Evolutionary conservation across 2,329 filamentous ascomycete species (phyloP), one percentile per base, ranked within the genome.

Genomic region (Graphium sp.): DNA sequence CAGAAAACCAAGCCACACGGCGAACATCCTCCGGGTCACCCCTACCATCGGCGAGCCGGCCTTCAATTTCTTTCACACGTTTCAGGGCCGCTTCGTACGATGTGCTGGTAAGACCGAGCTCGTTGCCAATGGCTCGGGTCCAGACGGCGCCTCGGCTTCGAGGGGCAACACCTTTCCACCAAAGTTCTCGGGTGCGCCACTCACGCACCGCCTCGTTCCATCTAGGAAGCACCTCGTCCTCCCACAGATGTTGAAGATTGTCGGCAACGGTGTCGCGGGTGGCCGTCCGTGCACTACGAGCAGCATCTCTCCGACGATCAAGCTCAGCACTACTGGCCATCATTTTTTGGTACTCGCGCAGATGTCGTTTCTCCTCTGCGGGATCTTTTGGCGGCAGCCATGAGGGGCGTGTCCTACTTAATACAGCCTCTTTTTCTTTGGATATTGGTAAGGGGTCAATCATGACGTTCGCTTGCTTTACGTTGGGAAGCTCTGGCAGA

Each of bases 371-470:
- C 55, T 98, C 89, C 50, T 98, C 89, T 30, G 79, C 79, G 2
- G 83, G 85, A 38, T 89, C 74, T 52, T 89, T 89, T 2, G 81
- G 81, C 1, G 82, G 81, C 3, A 89, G 58, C 82, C 82, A 89
- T 2, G 78, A 84, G 1, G 81, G 81, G 21, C 81, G 64, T 2
- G 81, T 89, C 12, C 82, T 65, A 15, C 78, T 83, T 14, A 89
- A 58, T 2, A 85, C 79, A 4, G 80, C 80, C 43, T 87, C 79
- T 47, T 89, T 89, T 51, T 89, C 81, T 48, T 81, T 84, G 25
- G 80, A 87, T 17, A 85, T 72, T 11, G 81, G 81, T 20, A 89
- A 56, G 4, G 81, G 81, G 41, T 89, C 81, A 35, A 87, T 82
- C 66, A 87, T 81, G 38, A 83, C 75, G 41, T 84, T 79, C 23